A percentile compares a stretch with the other conserved stretches of the same genome.
These are phyloP conservation scores for Zygosaccharomyces pseudobailii DNA, from an alignment of 1,139 yeast species.

Conservation along the genomic window DNA sequence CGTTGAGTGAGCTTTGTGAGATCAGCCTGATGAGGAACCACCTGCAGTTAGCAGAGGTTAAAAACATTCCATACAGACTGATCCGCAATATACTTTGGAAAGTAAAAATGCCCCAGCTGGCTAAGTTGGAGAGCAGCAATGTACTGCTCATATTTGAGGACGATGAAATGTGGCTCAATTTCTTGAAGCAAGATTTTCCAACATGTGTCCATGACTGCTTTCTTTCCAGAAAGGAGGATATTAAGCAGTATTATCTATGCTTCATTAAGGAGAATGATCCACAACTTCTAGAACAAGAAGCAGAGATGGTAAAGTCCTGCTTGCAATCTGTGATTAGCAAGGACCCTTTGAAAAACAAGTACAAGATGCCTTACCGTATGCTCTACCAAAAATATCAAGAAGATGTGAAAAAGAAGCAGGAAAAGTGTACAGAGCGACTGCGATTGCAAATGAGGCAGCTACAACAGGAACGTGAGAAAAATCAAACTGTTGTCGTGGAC, in stretches of 20 bases:
- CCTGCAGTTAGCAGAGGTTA: constrained; percentile 37
- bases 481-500: constrained; percentile 40
- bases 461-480: constrained; percentile 43
- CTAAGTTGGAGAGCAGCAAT: constrained; percentile 42
- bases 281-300: constrained; percentile 5
- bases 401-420: constrained; percentile 46
- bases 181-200: constrained; percentile 49
- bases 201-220: constrained; percentile 30
- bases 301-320: constrained; percentile 12
- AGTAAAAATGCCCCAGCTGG: constrained; percentile 46
- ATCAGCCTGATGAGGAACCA: constrained; percentile 26
- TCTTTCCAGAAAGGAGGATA: constrained; percentile 18
- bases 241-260: constrained; percentile 19
- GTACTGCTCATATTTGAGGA: constrained; percentile 45
- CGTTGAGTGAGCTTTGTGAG: constrained; percentile 23
- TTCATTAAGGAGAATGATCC: constrained; percentile 15
- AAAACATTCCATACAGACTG: constrained; percentile 47
- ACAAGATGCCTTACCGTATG: constrained; percentile 36
- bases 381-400: constrained; percentile 42
- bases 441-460: constrained; percentile 43
- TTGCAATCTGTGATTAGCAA: constrained; percentile 16
- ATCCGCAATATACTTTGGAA: constrained; percentile 42
- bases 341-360: constrained; percentile 24
- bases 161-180: constrained; percentile 47
- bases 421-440: constrained; percentile 47